Evolutionary conservation across 192 early-diverging fungal genomes (phyloP).

Genomic region (Irineochytrium annulatum): DNA sequence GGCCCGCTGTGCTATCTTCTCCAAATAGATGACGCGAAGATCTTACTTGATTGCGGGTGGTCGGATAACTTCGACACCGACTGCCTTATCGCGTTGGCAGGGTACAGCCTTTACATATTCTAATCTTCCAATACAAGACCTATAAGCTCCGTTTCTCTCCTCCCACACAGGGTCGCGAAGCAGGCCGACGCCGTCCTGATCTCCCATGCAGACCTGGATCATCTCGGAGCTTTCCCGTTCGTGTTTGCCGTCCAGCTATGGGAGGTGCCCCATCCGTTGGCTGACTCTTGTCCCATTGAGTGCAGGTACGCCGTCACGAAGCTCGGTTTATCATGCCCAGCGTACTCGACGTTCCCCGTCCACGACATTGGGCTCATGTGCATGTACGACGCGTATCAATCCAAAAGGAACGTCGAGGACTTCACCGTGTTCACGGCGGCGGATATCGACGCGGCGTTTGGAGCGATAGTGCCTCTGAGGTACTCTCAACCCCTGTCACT

Average conservation of each 20-base stretch:
- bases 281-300: background rate
- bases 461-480: constrained; percentile 70
- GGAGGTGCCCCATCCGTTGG: background rate
- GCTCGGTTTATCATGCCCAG: constrained; percentile 79
- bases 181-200: constrained; percentile 87
- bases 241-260: background rate
- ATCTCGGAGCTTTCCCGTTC: constrained; percentile 68
- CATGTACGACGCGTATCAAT: constrained; percentile 69
- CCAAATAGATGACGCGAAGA: constrained; percentile 85
- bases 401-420: constrained; percentile 62
- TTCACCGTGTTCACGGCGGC: constrained; percentile 72
- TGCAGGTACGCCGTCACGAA: constrained; percentile 72
- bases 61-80: constrained; percentile 71
- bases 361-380: constrained; percentile 85
- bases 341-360: constrained; percentile 87
- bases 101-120: background rate
- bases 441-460: constrained; percentile 83
- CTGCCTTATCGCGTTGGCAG: constrained; percentile 53
- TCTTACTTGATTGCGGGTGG: constrained; percentile 95
- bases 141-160: background rate
- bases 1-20: constrained; percentile 87
- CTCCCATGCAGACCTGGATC: constrained; percentile 82
- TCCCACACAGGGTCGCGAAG: constrained; percentile 66
- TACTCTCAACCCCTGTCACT: constrained; percentile 84
- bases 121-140: background rate